Evolutionary conservation across 1,284 basidiomycete species (phyloP), one percentile per base, ranked within the genome.

Genomic region (Volvariella surrecta): DNA sequence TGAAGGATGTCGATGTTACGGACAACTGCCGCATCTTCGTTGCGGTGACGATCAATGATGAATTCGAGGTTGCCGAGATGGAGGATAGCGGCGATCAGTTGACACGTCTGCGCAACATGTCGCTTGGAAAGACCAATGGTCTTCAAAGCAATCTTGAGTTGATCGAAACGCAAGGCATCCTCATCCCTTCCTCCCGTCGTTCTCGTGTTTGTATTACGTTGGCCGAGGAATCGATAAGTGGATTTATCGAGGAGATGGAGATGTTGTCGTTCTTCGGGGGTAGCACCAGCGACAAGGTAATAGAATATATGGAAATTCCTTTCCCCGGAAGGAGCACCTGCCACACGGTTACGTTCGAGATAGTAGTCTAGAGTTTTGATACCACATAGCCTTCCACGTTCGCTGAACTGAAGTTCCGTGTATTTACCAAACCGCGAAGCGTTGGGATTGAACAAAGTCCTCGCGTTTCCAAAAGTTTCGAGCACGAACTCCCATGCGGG

Each of bases 281-380:
- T 79, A 1, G 93, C 90, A 32, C 95, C 95, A 1, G 91, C 84
- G 44, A 93, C 79, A 54, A 98, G 79, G 63, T 96, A 94, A 63
- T 97, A 95, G 64, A 98, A 96, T 39, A 95, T 89, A 62, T 98
- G 93, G 63, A 98, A 99, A 54, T 95, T 97, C 19, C 93, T 79
- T 62, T 96, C 91, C 44, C 90, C 90, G 0, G 78, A 85, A 2
- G 84, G 84, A 0, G 84, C 79, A 32, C 80, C 79, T 3, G 86
- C 75, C 15, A 95, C 89, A 13, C 90, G 79, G 47, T 83, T 86
- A 37, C 88, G 77, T 62, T 99, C 93, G 45, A 99, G 77, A 66
- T 95, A 97, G 68, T 99, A 99, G 57, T 98, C 92, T 52, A 98
- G 82, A 0, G 90, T 95, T 64, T 98, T 99, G 58, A 93, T 70